Evolutionary conservation across 2,329 filamentous ascomycete species (phyloP), one percentile per base, ranked within the genome.

Genomic region (Alternaria hordeiaustralica): DNA sequence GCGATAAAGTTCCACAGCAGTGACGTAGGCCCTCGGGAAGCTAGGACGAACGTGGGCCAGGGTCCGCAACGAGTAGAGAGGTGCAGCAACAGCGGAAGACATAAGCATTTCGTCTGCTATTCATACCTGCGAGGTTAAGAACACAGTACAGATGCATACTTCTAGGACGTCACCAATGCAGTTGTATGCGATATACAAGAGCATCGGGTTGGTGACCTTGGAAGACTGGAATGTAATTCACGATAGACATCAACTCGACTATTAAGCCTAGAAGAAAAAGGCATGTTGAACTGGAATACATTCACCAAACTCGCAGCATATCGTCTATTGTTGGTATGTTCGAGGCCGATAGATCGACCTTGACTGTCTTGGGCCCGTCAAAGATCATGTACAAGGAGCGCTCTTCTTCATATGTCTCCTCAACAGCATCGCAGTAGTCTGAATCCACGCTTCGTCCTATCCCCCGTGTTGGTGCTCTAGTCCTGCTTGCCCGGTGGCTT

Each of bases 401-500:
- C 41, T 44, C 49, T 51, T 54, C 41, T 26, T 12, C 50, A 50
- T 51, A 18, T 23, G 26, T 46, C 21, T 30, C 30, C 36, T 58
- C 44, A 18, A 41, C 23, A 58, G 11, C 25, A 20, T 30, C 45
- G 15, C 6, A 30, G 15, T 11, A 36, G 15, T 49, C 25, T 50
- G 55, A 30, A 47, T 46, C 18, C 44, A 33, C 44, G 23, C 33
- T 33, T 21, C 12, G 36, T 45, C 25, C 23, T 25, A 26, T 9
- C 23, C 46, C 45, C 21, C 44, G 18, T 55, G 18, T 26, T 10
- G 26, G 11, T 5, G 28, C 6, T 28, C 30, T 66, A 67, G 6
- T 65, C 61, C 60, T 67, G 64, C 51, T 63, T 66, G 61, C 85
- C 83, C 30, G 87, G 88, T 36, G 87, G 86, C 67, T 92, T 87